Evolutionary conservation across 345 rosid genomes (phyloP).

Genomic region (Turritis glabra): DNA sequence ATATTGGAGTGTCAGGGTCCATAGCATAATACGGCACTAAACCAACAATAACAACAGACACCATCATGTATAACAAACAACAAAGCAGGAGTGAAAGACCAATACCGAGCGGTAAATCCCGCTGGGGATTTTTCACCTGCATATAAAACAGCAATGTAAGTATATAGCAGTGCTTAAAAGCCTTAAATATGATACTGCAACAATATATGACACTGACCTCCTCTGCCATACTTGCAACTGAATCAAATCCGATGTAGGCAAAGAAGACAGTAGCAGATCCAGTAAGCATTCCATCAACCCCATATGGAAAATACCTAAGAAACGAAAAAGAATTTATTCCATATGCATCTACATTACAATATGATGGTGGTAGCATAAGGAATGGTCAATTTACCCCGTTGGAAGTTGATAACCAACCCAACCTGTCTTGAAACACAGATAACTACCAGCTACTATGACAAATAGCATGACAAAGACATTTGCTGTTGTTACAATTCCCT

Average conservation of each 20-base stretch:
- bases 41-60: slow-evolving; percentile 87
- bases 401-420: slow-evolving; percentile 92
- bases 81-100: slow-evolving; percentile 78
- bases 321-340: background rate
- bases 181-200: background rate
- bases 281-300: slow-evolving; percentile 94
- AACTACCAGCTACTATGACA: slow-evolving; percentile 76
- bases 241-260: slow-evolving; percentile 89
- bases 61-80: slow-evolving; percentile 88
- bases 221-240: slow-evolving; percentile 99
- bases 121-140: slow-evolving; percentile 95
- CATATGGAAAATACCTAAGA: slow-evolving; percentile 81
- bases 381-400: slow-evolving; percentile 61
- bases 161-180: background rate
- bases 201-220: slow-evolving; percentile 52
- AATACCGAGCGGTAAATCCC: slow-evolving; percentile 93
- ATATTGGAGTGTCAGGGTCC: slow-evolving; percentile 99
- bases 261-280: slow-evolving; percentile 98
- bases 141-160: slow-evolving; percentile 10
- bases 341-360: slow-evolving; percentile 13
- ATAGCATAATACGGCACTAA: slow-evolving; percentile 89
- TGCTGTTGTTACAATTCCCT: slow-evolving; percentile 69
- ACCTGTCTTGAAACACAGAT: slow-evolving; percentile 81
- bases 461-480: slow-evolving; percentile 85
- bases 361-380: background rate